Evolutionary conservation across 768 basidiomycete species (phyloP).

Genomic region (Hemileccinum impolitum): DNA sequence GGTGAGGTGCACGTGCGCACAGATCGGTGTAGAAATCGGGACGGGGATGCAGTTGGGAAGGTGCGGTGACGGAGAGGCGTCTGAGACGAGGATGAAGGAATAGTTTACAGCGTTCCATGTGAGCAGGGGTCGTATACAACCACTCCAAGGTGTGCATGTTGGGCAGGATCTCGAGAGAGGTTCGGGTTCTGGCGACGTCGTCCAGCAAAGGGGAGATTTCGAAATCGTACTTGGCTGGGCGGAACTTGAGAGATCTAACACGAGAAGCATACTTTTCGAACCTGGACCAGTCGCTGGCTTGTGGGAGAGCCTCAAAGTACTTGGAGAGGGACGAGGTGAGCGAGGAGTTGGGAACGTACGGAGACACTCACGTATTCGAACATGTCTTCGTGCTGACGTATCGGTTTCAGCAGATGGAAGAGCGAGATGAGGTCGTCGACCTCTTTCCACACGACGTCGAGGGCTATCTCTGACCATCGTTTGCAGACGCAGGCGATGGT

Average conservation of each 20-base stretch:
- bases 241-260: slow-evolving; percentile 38
- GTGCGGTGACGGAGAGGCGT: slow-evolving; percentile 33
- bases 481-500: slow-evolving; percentile 54
- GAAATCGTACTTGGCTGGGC: slow-evolving; percentile 10
- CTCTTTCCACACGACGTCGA: slow-evolving; percentile 58
- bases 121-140: slow-evolving; percentile 26
- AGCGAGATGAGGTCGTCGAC: slow-evolving; percentile 45
- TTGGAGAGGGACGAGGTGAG: slow-evolving; percentile 18
- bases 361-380: slow-evolving; percentile 22
- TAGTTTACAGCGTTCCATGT: slow-evolving; percentile 40
- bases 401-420: slow-evolving; percentile 48
- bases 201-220: slow-evolving; percentile 34
- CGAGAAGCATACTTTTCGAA: slow-evolving; percentile 54
- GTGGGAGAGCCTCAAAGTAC: slow-evolving; percentile 41
- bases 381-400: slow-evolving; percentile 21
- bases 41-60: slow-evolving; percentile 11
- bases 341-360: neutral
- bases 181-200: slow-evolving; percentile 54
- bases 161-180: slow-evolving; percentile 51
- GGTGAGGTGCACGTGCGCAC: slow-evolving; percentile 47
- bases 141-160: slow-evolving; percentile 52
- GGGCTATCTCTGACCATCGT: slow-evolving; percentile 53
- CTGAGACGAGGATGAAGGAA: slow-evolving; percentile 59
- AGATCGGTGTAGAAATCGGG: slow-evolving; percentile 36
- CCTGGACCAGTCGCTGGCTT: slow-evolving; percentile 50